Base-by-base conservation (phyloP, 345 rosid genomes). In the Eucalyptus guilfoylei region DNA sequence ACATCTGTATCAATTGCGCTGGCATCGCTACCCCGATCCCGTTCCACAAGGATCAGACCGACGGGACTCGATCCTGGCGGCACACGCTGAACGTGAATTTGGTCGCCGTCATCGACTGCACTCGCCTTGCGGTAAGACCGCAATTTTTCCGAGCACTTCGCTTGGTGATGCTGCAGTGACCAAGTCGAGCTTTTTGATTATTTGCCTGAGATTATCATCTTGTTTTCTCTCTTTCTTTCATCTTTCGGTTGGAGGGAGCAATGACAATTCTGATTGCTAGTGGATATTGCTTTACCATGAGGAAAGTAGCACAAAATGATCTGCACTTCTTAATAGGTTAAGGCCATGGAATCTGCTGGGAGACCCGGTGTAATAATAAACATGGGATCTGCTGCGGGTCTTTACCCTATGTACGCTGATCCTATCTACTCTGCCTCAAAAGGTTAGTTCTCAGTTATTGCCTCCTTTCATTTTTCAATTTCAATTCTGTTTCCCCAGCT, bases 361-460 rank as follows among this genome's bases (percentile, higher is more conserved):
- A 97, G 91, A 92, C 97, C 99, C 49, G 99, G 99, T 86, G 98
- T 95, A 64, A 97, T 97, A 91, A 93, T 97, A 89, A 97, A 97
- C 91, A 24, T 97, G 93, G 98, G 98, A 24, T 97, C 99, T 83
- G 91, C 99, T 91, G 88, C 97, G 12, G 99, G 98, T 86, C 97
- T 97, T 88, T 96, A 97, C 93, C 99, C 99, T 42, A 81, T 91
- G 95, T 26, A 88, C 86, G 0, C 0, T 8, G 99, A 97, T 81
- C 97, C 99, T 87, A 92, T 96, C 93, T 97, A 97, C 90, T 89
- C 96, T 91, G 93, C 80, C 86, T 87, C 98, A 50, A 97, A 97
- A 96, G 99, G 99, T 96, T 90, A 90, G 87, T 86, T 88, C 37
- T 52, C 30, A 23, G 16, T 76, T 37, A 40, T 11, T 19, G 47